Percentiles rank a stretch among this genome's conserved stretches.
Evolutionary conservation across 306 rosid genomes (phyloP).

Genomic region (Quercus glauca): DNA sequence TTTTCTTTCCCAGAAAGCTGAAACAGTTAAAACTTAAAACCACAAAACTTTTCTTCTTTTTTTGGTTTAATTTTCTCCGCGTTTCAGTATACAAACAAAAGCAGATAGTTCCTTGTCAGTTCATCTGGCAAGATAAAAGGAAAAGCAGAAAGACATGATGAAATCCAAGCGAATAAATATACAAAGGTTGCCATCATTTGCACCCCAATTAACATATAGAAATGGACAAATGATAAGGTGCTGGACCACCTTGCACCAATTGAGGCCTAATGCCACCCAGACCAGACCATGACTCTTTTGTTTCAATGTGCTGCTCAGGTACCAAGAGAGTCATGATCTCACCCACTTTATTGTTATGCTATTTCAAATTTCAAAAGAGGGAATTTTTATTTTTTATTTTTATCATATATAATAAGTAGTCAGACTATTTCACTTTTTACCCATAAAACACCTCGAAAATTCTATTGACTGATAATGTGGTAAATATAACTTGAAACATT

Average conservation of each 20-base stretch:
- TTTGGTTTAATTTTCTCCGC: neutral
- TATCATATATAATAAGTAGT: neutral
- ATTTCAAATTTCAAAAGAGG: neutral
- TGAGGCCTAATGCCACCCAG: neutral
- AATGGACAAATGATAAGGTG: constrained; percentile 20
- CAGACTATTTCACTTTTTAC: too few relatives aligned
- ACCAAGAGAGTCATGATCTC: constrained; percentile 4
- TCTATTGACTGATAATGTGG: too few relatives aligned
- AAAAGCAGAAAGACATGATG: neutral
- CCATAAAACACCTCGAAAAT: too few relatives aligned
- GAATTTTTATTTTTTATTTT: neutral
- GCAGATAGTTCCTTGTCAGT: neutral
- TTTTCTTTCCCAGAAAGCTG: too few relatives aligned
- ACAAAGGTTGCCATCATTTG: constrained; percentile 14
- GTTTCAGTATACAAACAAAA: neutral
- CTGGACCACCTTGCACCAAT: constrained; percentile 17
- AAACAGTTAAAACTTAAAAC: too few relatives aligned
- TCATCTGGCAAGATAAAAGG: neutral
- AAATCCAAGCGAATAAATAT: constrained; percentile 1
- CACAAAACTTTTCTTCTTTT: neutral
- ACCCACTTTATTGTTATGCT: neutral
- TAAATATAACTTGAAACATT: too few relatives aligned
- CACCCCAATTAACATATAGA: constrained; percentile 18
- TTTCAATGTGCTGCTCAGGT: constrained; percentile 7
- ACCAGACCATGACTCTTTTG: neutral